Evolutionary conservation across 208 protist genomes (phyloP).

Genomic region (Trichomonas gallinae): DNA sequence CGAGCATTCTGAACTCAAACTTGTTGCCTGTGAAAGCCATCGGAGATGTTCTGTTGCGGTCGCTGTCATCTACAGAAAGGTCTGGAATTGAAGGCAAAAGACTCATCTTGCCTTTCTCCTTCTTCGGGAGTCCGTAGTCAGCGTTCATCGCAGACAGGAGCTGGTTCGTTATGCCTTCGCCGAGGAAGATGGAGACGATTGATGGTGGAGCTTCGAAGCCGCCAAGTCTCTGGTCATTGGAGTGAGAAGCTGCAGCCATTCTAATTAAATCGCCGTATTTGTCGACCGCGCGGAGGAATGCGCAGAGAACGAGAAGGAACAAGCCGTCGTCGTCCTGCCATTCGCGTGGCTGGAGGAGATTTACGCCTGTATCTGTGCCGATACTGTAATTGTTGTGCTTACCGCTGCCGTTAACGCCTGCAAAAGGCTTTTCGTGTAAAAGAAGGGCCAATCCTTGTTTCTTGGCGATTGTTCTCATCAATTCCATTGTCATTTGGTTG

Average conservation of each 20-base stretch:
- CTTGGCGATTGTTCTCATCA: slow-evolving; percentile 40
- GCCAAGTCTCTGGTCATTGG: slow-evolving; percentile 62
- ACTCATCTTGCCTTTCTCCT: background rate
- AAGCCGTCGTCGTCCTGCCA: background rate
- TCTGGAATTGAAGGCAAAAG: background rate
- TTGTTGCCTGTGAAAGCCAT: slow-evolving; percentile 62
- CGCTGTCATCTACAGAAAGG: slow-evolving; percentile 32
- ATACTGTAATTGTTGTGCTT: slow-evolving; percentile 71
- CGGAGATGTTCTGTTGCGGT: slow-evolving; percentile 65
- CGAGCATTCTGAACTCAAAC: slow-evolving; percentile 65
- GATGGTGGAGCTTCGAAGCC: slow-evolving; percentile 61
- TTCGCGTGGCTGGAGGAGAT: slow-evolving; percentile 38
- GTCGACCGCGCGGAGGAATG: slow-evolving; percentile 47
- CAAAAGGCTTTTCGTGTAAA: slow-evolving; percentile 69
- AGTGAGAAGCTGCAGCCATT: slow-evolving; percentile 41
- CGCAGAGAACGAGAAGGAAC: slow-evolving; percentile 39
- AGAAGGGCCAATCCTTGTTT: slow-evolving; percentile 50
- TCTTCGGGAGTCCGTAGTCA: background rate
- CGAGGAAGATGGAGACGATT: slow-evolving; percentile 62
- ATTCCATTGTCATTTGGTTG: slow-evolving; percentile 47
- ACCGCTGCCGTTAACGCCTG: slow-evolving; percentile 51
- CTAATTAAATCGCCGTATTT: slow-evolving; percentile 55
- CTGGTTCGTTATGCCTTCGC: slow-evolving; percentile 43
- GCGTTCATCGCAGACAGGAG: slow-evolving; percentile 27
- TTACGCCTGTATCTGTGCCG: slow-evolving; percentile 41